Evolutionary conservation across 1,284 basidiomycete species (phyloP).

Genomic region (Cerioporus squamosus): DNA sequence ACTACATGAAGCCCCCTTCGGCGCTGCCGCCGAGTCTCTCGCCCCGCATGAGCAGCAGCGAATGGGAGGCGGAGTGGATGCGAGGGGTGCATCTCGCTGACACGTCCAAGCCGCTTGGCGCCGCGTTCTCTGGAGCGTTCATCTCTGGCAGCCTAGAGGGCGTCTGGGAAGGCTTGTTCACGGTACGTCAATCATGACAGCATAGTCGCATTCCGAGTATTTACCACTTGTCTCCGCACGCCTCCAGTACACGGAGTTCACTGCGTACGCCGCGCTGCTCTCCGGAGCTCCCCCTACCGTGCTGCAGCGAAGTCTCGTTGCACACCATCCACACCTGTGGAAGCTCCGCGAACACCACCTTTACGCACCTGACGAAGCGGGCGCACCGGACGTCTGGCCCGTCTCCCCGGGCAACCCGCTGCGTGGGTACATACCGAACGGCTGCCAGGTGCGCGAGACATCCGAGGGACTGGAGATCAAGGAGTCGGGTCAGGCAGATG

Average conservation of each 20-base stretch:
- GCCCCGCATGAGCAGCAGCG: conserved; percentile 24
- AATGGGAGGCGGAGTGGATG: conserved; percentile 56
- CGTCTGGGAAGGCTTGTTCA: conserved; percentile 78
- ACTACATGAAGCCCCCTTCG: conserved; percentile 41
- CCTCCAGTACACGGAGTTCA: conserved; percentile 74
- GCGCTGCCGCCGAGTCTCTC: conserved; percentile 41
- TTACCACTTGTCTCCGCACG: not conserved
- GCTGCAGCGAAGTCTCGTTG: conserved; percentile 60
- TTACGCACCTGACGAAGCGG: conserved; percentile 29
- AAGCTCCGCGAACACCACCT: conserved; percentile 74
- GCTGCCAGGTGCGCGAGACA: conserved; percentile 47
- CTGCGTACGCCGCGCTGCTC: conserved; percentile 64
- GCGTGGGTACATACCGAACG: conserved; percentile 59
- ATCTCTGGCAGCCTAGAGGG: conserved; percentile 71
- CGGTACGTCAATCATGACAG: conserved; percentile 44
- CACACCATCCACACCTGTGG: conserved; percentile 79
- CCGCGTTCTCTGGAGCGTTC: conserved; percentile 48
- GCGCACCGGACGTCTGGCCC: conserved; percentile 22
- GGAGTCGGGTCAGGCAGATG: conserved; percentile 40
- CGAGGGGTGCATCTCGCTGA: conserved; percentile 50
- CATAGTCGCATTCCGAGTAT: no score
- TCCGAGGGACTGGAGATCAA: conserved; percentile 46
- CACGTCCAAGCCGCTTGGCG: conserved; percentile 33
- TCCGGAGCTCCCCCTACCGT: conserved; percentile 61
- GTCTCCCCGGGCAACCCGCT: conserved; percentile 39